Percentiles rank a stretch among this genome's conserved stretches.
phyloP scores from a whole-genome alignment of 2,329 filamentous ascomycete genomes.

The Fusarium sp. region DNA sequence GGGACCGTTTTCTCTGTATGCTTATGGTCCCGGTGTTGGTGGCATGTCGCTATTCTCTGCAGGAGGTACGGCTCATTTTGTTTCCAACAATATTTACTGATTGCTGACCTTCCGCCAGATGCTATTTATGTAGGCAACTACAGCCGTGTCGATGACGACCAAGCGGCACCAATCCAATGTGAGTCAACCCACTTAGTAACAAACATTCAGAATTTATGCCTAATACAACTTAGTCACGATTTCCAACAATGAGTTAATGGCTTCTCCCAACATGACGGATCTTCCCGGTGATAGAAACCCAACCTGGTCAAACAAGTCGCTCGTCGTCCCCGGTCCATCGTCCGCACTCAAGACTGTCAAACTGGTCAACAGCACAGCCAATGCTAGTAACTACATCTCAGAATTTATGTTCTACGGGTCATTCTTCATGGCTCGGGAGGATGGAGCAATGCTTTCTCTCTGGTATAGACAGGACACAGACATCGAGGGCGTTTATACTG shows the following conservation, averaged over 20 bases:
- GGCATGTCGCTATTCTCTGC: conserved; percentile 7
- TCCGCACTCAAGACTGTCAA: not conserved
- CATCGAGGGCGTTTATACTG: not conserved
- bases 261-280: conserved; percentile 5
- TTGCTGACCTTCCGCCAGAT: not conserved
- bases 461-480: conserved; percentile 3
- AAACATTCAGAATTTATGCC: rapidly evolving
- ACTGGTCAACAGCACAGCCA: not conserved
- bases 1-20: not conserved
- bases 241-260: not conserved
- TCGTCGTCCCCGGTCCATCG: not conserved
- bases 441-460: not conserved
- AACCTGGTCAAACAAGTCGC: conserved; percentile 3
- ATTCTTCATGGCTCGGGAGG: conserved; percentile 2
- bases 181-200: rapidly evolving
- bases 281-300: not conserved
- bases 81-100: rapidly evolving
- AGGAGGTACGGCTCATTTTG: not conserved
- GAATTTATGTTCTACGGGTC: not conserved
- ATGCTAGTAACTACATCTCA: not conserved
- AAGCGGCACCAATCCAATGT: conserved; percentile 1
- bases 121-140: conserved; percentile 5
- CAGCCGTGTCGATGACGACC: not conserved
- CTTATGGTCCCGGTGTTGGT: conserved; percentile 7
- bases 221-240: not conserved